Evolutionary conservation across 345 rosid species (phyloP), one percentile per base, ranked within the genome.

Genomic region (Lepidium sativum): DNA sequence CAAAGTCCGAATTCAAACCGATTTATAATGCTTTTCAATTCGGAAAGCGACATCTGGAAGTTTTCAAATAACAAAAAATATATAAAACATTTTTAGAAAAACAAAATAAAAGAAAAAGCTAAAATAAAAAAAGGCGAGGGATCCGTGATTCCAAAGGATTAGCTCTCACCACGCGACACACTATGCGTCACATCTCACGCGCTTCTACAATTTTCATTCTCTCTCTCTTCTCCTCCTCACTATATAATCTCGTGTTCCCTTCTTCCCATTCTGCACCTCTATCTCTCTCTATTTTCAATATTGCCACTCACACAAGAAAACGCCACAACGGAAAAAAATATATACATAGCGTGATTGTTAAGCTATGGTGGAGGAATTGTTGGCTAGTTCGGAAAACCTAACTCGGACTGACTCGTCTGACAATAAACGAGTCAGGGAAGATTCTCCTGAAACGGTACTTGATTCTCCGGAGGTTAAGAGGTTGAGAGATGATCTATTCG

Each of bases 401-500:
- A 53, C 63, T 53, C 64, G 58, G 59, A 4, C 1, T 5, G 50
- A 51, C 55, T 72, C 32, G 8, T 38, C 44, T 59, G 71, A 57
- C 38, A 77, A 63, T 69, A 89, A 85, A 44, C 83, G 95, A 60
- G 63, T 16, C 42, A 76, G 97, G 37, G 82, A 68, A 55, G 84
- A 72, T 20, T 63, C 77, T 1, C 75, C 43, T n/a, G 67, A 69
- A 25, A 51, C 57, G 8, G 81, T 43, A 7, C 41, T 69, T 0
- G 61, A 35, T 58, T 74, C 82, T 38, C 86, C 80, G 20, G 85
- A 80, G 55, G 94, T 69, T 13, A 89, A 84, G 76, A 72, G 77
- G 58, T 59, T 84, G 60, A 84, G 81, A 40, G 88, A 85, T 18
- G 91, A 89, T 66, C 62, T 89, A 45, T 73, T 87, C 16, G 55